Conservation (phyloP, 164 flowering plant genomes). For the Aristolochia fimbriata region DNA sequence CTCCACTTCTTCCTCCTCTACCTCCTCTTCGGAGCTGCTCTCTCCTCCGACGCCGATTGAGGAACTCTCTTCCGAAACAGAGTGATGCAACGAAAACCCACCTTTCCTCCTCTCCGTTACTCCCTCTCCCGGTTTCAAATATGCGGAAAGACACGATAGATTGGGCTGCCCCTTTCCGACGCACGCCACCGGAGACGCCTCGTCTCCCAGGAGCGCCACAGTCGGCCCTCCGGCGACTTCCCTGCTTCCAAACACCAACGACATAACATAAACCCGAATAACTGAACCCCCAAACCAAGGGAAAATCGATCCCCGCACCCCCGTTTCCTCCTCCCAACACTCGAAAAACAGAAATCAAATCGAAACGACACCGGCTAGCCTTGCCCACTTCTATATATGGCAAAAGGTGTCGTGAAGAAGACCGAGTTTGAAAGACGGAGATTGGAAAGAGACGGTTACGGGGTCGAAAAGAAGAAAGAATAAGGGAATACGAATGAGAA, state of each 20-base stretch:
- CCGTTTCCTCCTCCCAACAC: not conserved
- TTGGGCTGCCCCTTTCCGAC: too few species aligned
- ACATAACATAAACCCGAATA: constrained; percentile 12
- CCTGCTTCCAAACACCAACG: constrained; percentile 17
- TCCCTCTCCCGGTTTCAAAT: constrained; percentile 1
- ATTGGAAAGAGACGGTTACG: too few species aligned
- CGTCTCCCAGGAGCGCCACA: constrained; percentile 14
- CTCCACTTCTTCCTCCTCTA: constrained; percentile 14
- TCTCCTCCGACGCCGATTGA: constrained; percentile 33
- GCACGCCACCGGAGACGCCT: not conserved
- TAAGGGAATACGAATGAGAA: too few species aligned
- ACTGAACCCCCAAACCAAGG: too few species aligned
- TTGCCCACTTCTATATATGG: too few species aligned
- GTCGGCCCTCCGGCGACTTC: constrained; percentile 39
- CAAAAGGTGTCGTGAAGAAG: too few species aligned
- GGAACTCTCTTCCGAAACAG: constrained; percentile 41
- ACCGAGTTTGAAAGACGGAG: too few species aligned
- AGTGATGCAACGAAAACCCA: constrained; percentile 3
- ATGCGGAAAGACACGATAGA: not conserved
- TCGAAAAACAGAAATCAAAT: not conserved
- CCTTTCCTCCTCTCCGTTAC: not conserved
- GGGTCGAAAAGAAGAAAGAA: too few species aligned
- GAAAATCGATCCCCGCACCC: not conserved
- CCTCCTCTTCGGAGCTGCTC: constrained; percentile 9
- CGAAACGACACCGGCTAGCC: not conserved